phyloP scores from a whole-genome alignment of 2,329 filamentous ascomycete genomes.

The Clarireedia sp. region DNA sequence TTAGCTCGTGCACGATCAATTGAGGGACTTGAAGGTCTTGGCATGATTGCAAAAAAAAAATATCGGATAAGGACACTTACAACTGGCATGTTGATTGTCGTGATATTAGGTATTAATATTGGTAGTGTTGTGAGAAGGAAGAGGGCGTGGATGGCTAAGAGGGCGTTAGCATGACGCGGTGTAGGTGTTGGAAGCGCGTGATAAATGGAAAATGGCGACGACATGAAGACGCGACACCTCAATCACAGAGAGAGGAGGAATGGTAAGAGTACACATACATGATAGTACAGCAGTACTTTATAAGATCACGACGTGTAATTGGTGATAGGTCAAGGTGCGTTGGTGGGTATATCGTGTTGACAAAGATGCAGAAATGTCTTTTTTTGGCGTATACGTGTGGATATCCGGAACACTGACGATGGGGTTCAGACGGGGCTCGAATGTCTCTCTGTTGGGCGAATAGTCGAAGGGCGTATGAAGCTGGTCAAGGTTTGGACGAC shows the following conservation, averaged over 20 bases:
- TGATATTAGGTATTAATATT: conserved; percentile 30
- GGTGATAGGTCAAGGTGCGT: conserved; percentile 9
- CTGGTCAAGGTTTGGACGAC: not conserved
- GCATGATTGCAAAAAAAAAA: not conserved
- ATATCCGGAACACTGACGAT: not conserved
- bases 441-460: not conserved
- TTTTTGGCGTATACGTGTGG: not conserved
- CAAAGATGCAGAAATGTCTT: conserved; percentile 6
- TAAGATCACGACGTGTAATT: conserved; percentile 13
- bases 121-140: conserved; percentile 14
- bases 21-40: not conserved
- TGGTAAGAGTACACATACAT: conserved; percentile 19
- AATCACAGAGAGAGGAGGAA: not conserved
- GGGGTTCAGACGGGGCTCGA: not conserved
- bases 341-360: conserved; percentile 18
- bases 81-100: conserved; percentile 40
- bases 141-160: conserved; percentile 13
- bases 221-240: conserved; percentile 21
- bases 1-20: conserved; percentile 30
- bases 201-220: not conserved
- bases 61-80: conserved; percentile 37
- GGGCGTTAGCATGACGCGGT: conserved; percentile 24
- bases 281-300: conserved; percentile 5
- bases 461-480: not conserved
- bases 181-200: conserved; percentile 21